phyloP scores from a whole-genome alignment of 2,329 filamentous ascomycete genomes.

The Beauveria pseudobassiana region DNA sequence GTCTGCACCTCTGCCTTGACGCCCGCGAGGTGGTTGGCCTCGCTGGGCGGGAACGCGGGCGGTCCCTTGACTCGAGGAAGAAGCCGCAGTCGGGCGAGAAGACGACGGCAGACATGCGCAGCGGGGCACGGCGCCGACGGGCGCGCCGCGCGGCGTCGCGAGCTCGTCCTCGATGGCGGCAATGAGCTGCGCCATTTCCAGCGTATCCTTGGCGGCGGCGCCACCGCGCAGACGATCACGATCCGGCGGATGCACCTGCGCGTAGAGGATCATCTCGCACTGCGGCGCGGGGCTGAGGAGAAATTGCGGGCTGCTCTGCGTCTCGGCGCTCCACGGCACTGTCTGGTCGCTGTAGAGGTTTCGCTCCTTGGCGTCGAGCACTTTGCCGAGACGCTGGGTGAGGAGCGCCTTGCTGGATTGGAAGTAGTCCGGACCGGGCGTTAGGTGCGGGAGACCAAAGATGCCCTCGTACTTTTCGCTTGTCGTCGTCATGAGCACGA shows the following conservation, averaged over 20 bases:
- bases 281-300: slow-evolving; percentile 55
- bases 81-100: slow-evolving; percentile 64
- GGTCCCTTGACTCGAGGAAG: slow-evolving; percentile 58
- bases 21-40: slow-evolving; percentile 50
- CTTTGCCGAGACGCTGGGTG: slow-evolving; percentile 61
- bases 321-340: slow-evolving; percentile 71
- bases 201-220: slow-evolving; percentile 24
- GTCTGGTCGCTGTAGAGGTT: slow-evolving; percentile 45
- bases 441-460: slow-evolving; percentile 79
- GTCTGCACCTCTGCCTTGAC: slow-evolving; percentile 55
- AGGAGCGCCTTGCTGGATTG: slow-evolving; percentile 56
- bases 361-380: slow-evolving; percentile 58
- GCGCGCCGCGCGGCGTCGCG: slow-evolving; percentile 52
- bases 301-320: slow-evolving; percentile 52
- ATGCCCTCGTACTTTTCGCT: slow-evolving; percentile 93
- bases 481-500: slow-evolving; percentile 75
- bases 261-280: slow-evolving; percentile 84
- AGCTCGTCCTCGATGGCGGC: slow-evolving; percentile 55
- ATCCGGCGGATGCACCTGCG: slow-evolving; percentile 62
- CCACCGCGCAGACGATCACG: slow-evolving; percentile 23
- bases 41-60: slow-evolving; percentile 42
- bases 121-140: slow-evolving; percentile 45
- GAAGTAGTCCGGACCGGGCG: slow-evolving; percentile 51
- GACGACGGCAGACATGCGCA: slow-evolving; percentile 56
- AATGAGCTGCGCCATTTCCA: slow-evolving; percentile 33